These are phyloP conservation scores for Gamarada debralockiae DNA, from an alignment of 495 filamentous ascomycete genomes.

Conservation along the genomic window DNA sequence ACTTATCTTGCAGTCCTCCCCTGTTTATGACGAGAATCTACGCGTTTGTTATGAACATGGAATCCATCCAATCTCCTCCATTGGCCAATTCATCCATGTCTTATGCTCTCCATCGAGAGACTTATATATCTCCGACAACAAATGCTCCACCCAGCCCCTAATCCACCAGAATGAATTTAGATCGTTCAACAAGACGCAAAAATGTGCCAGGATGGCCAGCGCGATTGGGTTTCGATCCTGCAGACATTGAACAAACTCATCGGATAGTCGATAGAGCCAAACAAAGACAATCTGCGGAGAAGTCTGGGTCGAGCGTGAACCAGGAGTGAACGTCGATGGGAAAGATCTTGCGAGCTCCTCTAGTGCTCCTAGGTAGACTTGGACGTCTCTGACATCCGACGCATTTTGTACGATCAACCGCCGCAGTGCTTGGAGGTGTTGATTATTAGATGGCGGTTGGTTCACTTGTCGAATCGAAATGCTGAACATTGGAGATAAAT, in stretches of 20 bases:
- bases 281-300: background rate
- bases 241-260: constrained; percentile 1
- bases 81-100: no score
- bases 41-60: no score
- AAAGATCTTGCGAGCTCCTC: background rate
- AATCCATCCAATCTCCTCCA: no score
- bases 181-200: constrained; percentile 34
- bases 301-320: background rate
- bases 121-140: no score
- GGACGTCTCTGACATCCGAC: constrained; percentile 4
- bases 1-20: no score
- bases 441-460: background rate
- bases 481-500: no score
- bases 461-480: no score
- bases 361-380: constrained; percentile 10
- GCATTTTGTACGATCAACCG: constrained; percentile 1
- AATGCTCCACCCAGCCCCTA: constrained; percentile 13
- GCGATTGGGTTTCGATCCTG: constrained; percentile 28
- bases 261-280: constrained; percentile 3
- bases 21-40: no score
- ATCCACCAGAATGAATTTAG: constrained; percentile 36
- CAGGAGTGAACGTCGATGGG: background rate
- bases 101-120: no score
- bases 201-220: constrained; percentile 36
- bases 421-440: background rate